Evolutionary conservation across 768 basidiomycete genomes (phyloP), one percentile per base, ranked within the genome.

Genomic region (Pholiota conissans): DNA sequence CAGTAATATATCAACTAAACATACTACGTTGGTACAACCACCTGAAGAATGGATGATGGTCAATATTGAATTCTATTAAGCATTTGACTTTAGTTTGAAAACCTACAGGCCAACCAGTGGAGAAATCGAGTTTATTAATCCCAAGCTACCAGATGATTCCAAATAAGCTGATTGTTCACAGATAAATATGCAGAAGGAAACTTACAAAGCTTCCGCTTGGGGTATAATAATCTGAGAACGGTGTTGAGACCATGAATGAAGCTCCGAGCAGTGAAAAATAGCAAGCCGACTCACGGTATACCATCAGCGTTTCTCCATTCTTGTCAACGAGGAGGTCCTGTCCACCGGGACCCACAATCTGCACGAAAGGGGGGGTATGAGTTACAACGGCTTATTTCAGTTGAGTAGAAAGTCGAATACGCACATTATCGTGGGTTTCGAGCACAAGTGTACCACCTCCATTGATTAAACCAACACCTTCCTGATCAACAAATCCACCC

Each of bases 161-260:
- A n/a, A n/a, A n/a, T n/a, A n/a, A n/a, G n/a, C n/a, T n/a, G n/a
- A n/a, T n/a, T n/a, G n/a, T n/a, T n/a, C n/a, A 20, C 22, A 48
- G 30, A 10, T 5, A 20, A 2, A 39, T 27, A 30, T 13, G 40
- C 10, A n/a, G 5, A 42, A 40, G 20, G 9, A 28, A 22, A 52
- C 76, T 64, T 62, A 78, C 78, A 61, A 71, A 74, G 62, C 68
- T 76, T 42, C 77, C 76, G 4, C 71, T 64, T 5, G 78, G 66
- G 3, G 79, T 82, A 65, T 82, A 82, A 54, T 81, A 82, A 59
- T 83, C 81, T 81, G n/a, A n/a, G n/a, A n/a, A n/a, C n/a, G n/a
- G n/a, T n/a, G n/a, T n/a, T n/a, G n/a, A n/a, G n/a, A 60, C 6
- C 16, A 49, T 20, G 4, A 7, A 4, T 28, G 29, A 20, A 22